Evolutionary conservation across 441 rosid species (phyloP), one percentile per base, ranked within the genome.

Genomic region (Dalechampia spathulata): DNA sequence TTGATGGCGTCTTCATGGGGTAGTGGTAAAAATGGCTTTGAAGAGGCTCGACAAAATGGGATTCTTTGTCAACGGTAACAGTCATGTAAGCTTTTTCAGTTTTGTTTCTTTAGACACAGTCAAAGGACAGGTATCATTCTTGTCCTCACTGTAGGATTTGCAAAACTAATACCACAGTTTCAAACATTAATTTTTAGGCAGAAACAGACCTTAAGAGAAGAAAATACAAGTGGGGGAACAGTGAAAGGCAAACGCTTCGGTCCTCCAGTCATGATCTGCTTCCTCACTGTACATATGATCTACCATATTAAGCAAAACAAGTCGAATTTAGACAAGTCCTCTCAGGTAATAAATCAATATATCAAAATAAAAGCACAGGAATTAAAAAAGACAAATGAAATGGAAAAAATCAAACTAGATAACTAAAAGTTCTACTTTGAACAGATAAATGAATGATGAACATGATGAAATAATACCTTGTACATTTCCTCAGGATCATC

Each of bases 401-500:
- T 22, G 25, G 12, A 51, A 46, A 16, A 17, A 32, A 15, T 1
- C 19, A 59, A 26, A 26, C 20, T 9, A 26, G n/a, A 11, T 14
- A 4, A 34, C 11, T 32, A 22, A 19, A 11, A 16, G 32, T 30
- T 50, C 17, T 23, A 23, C 37, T 21, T 41, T 42, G 1, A n/a
- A 30, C 37, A 62, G 20, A 37, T 23, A 43, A 20, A 20, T n/a
- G n/a, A n/a, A n/a, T n/a, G n/a, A n/a, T n/a, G n/a, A n/a, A n/a
- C n/a, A n/a, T n/a, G n/a, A n/a, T n/a, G n/a, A n/a, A n/a, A n/a
- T n/a, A n/a, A n/a, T 74, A 93, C 99, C 99, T 93, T 85, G 58
- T 80, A 90, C 97, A 90, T 90, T 79, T 93, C 96, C 70, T 90
- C 99, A 25, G 78, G 78, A 61, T 90, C 95, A 60, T 90, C 95